Evolutionary conservation across 192 early-diverging fungal species (phyloP).

Genomic region (Rhizoclosmatium globosum): DNA sequence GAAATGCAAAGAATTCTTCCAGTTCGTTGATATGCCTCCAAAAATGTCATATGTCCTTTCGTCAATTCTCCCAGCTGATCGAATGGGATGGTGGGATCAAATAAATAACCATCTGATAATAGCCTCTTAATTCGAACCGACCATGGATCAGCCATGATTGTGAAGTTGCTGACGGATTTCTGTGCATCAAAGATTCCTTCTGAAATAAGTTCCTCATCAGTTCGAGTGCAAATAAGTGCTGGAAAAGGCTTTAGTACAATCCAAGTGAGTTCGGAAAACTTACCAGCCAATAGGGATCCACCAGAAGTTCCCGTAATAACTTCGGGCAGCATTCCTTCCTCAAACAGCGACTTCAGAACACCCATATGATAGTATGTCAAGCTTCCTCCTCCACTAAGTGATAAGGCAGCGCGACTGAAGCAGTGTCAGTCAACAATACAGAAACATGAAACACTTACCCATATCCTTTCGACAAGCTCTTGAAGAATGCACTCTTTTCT

Average conservation of each 20-base stretch:
- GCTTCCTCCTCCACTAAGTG: conserved; percentile 79
- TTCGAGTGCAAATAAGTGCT: conserved; percentile 73
- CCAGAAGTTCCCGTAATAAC: conserved; percentile 85
- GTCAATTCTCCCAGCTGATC: conserved; percentile 38
- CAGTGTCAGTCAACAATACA: background rate
- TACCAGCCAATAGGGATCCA: conserved; percentile 51
- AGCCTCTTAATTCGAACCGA: conserved; percentile 39
- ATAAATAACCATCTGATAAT: conserved; percentile 46
- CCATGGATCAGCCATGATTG: conserved; percentile 34
- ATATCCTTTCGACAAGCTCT: conserved; percentile 69
- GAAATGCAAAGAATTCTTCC: conserved; percentile 89
- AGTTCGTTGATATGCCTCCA: conserved; percentile 88
- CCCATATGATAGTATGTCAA: conserved; percentile 66
- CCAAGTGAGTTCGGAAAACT: background rate
- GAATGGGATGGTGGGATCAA: conserved; percentile 44
- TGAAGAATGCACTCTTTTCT: conserved; percentile 73
- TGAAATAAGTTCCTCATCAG: conserved; percentile 63
- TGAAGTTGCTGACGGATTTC: background rate
- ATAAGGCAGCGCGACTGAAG: conserved; percentile 67
- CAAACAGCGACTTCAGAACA: conserved; percentile 75
- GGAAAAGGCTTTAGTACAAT: conserved; percentile 34
- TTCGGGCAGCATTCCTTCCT: conserved; percentile 70
- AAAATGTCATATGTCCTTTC: conserved; percentile 78
- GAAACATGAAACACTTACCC: conserved; percentile 41
- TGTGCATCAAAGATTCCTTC: conserved; percentile 56